These are phyloP conservation scores for Chalara sp. DNA, from an alignment of 2,329 filamentous ascomycete species.

Conservation along the genomic window DNA sequence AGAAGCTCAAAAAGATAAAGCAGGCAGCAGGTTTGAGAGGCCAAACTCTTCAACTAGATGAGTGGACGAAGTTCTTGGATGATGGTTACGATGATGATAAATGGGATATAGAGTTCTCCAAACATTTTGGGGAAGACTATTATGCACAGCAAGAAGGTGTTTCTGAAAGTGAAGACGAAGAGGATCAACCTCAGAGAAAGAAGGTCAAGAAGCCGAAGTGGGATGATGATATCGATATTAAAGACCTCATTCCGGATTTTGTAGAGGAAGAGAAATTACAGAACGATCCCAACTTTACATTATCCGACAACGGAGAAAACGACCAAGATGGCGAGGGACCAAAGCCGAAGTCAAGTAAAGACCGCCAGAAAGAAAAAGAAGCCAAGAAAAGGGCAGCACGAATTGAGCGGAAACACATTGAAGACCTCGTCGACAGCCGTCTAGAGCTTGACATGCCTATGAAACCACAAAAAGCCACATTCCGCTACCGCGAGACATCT, in stretches of 20 bases:
- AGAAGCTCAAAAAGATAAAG: constrained; percentile 81
- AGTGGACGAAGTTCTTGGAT: constrained; percentile 80
- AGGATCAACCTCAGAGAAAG: constrained; percentile 40
- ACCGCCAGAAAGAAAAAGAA: constrained; percentile 51
- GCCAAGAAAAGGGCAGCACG: constrained; percentile 65
- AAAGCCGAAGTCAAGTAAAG: constrained; percentile 53
- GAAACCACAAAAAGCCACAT: constrained; percentile 48
- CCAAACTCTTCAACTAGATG: constrained; percentile 61
- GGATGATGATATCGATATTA: constrained; percentile 97
- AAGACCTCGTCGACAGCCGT: constrained; percentile 76
- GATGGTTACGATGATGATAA: constrained; percentile 81
- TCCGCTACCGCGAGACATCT: constrained; percentile 93
- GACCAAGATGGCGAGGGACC: constrained; percentile 36
- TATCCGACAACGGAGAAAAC: constrained; percentile 47
- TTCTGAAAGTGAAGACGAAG: constrained; percentile 54
- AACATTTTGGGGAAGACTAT: constrained; percentile 83
- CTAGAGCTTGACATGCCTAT: constrained; percentile 66
- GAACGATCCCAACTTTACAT: constrained; percentile 44
- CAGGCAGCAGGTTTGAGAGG: constrained; percentile 76
- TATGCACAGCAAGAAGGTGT: constrained; percentile 66
- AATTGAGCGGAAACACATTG: constrained; percentile 74
- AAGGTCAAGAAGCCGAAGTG: constrained; percentile 77
- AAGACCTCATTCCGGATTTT: constrained; percentile 82
- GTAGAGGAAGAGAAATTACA: constrained; percentile 49
- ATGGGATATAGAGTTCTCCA: constrained; percentile 88